phyloP scores from a whole-genome alignment of 768 basidiomycete genomes.

The Suillus hirtellus region DNA sequence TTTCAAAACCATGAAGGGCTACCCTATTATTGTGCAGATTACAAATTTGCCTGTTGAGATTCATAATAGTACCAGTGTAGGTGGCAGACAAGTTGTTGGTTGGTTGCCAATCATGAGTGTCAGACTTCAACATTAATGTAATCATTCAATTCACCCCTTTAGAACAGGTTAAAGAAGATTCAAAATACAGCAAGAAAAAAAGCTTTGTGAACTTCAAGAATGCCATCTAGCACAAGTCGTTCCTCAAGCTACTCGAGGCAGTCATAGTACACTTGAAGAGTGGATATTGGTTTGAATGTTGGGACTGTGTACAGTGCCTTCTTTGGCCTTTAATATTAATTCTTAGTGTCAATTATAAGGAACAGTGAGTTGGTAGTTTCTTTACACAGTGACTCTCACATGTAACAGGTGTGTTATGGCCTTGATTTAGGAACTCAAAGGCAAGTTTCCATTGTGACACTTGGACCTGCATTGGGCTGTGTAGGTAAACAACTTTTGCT shows the following conservation, averaged over 20 bases:
- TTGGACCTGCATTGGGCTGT: too few relatives aligned
- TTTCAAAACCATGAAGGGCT: neutral
- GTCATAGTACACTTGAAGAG: neutral
- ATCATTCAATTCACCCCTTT: neutral
- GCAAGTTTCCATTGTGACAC: neutral
- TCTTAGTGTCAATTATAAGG: neutral
- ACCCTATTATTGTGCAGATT: neutral
- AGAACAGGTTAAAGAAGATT: neutral
- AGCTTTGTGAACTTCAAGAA: conserved; percentile 1
- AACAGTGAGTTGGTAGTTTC: neutral
- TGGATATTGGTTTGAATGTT: neutral
- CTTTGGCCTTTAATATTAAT: neutral
- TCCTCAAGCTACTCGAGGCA: neutral
- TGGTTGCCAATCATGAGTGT: neutral
- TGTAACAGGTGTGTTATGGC: neutral
- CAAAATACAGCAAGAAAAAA: neutral
- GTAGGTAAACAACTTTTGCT: too few relatives aligned
- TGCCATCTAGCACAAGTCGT: neutral
- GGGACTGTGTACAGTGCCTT: neutral
- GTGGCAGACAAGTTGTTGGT: neutral
- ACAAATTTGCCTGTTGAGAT: neutral
- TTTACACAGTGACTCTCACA: neutral
- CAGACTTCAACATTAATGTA: neutral
- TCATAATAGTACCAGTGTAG: neutral
- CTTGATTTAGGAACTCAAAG: neutral